Base-by-base conservation (phyloP, 805 yeast species). In the Ogataea minuta region DNA sequence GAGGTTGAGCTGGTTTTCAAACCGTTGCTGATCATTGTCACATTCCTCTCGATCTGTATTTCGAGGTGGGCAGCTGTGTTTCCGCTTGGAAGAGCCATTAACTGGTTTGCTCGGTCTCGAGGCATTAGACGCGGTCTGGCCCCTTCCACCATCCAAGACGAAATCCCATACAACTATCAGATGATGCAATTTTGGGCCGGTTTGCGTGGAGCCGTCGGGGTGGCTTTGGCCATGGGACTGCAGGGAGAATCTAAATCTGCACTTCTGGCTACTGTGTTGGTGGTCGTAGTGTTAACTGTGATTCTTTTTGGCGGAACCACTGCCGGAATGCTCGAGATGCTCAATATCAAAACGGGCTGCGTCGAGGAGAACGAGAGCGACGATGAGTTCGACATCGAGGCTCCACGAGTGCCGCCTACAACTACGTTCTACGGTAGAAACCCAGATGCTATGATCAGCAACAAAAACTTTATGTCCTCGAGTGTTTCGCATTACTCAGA, bases 161-260 rank as follows among this genome's bases (percentile, higher is more conserved):
- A 91, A 64, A 89, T 93, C 46, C 93, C 96, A 17, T 91, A 87
- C 54, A 87, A 84, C 45, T 93, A 93, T 63, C 99, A 93, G 66
- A 88, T 89, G 86, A 93, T 93, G 99, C 88, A 91, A 35, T 93
- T 93, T 62, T 93, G 99, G 99, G 99, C 99, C 2, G 99, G 99
- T 3, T 70, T 93, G 41, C 74, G 99, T 57, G 99, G 99, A 44
- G 99, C 99, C 1, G 99, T 93, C 24, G 99, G 99, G 49, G 99
- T 93, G 4, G 99, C 99, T 0, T 74, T 93, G 55, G 99, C 99
- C 0, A 88, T 95, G 80, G 99, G 99, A 10, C 68, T 93, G 28
- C 95, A 87, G 64, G 99, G 98, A 45, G 96, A 91, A 56, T 81
- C 86, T 40, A 91, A 90, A 48, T 81, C 82, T 57, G 81, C 96